Evolutionary conservation across 2,329 filamentous ascomycete genomes (phyloP), one percentile per base, ranked within the genome.

Genomic region (Nannizziopsis barbatae): DNA sequence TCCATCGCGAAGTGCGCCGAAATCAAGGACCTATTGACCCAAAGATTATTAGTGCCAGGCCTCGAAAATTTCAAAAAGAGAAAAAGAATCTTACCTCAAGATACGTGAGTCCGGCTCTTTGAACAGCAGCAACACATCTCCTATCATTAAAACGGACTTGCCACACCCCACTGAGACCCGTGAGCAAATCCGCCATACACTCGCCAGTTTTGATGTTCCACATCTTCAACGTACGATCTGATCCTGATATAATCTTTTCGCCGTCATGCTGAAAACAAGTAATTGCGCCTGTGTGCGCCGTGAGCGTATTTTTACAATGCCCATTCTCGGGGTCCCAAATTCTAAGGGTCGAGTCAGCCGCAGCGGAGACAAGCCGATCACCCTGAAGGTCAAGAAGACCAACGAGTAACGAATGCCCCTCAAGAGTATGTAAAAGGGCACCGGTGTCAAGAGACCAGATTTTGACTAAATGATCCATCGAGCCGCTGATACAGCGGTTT

Each of bases 201-300:
- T 95, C 85, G 42, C 92, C 92, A 1, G 83, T 94, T 59, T 81
- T 80, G 43, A 95, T 84, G 61, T 98, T 87, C 92, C 92, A 98
- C 86, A 98, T 93, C 73, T 98, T 98, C 55, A 98, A 74, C 2
- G 87, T 95, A 60, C 90, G 82, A 65, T 98, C 92, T 51, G 87
- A 95, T 48, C 92, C 92, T 36, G 86, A 94, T 50, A 98, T 95
- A 31, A 98, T 89, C 63, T 98, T 98, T 56, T 89, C 84, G 0
- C 84, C 87, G 62, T 98, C 92, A 58, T 98, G 92, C 66, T 98
- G 92, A 67, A 98, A 98, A 66, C 92, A 98, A 3, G 92, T 98
- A 55, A 98, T 98, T 17, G 92, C 92, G 32, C 90, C 92, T 0
- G 90, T 96, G 60, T 98, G 92, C 0, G 92, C 92, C 57, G 84